Base-by-base conservation (phyloP, 73 alveolate genomes). In the Stentor coeruleus region DNA sequence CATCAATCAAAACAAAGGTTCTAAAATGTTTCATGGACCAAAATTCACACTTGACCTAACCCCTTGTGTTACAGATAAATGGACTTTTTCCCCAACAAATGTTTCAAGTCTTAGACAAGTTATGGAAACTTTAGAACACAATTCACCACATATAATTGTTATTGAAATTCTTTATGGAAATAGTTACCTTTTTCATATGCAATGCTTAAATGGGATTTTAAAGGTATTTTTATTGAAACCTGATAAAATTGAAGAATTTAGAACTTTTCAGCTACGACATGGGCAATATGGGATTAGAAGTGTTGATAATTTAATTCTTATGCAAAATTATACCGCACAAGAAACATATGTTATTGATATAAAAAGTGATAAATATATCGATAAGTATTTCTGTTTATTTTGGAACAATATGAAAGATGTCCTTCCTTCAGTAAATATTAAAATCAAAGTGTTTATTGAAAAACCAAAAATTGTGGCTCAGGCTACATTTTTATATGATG, bases 41-140 rank as follows among this genome's bases (percentile, higher is more conserved):
- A 66, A 40, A 40, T 66, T 66, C 33, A 20, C 14, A 14, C n/a
- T 66, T 33, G 79, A 66, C 37, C 11, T 66, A 20, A 66, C 20
- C 33, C 79, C 79, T 66, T 66, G 40, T 20, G 79, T 66, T 0
- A 66, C 79, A 26, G 79, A 66, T 33, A 66, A 66, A 33, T 66
- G 79, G 37, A 66, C 79, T 20, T 28, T 20, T 2, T 20, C 20
- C 79, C 79, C n/a, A 33, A 66, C 36, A 0, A 33, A 33, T 33
- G 39, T 66, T 20, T 20, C n/a, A 31, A 66, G 37, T 31, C 11
- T 66, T 28, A 66, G 15, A 66, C 26, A 26, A 1, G 15, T 1
- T 26, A 40, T 28, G 33, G 37, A 2, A 20, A 66, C 20, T 40
- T 11, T 40, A 66, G 39, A 33, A 1, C 42, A 66, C n/a, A 31